Percentiles rank a stretch among this genome's conserved stretches.
These are phyloP conservation scores for Triglochin maritima DNA, from an alignment of 106 monocot species.

Conservation along the genomic window DNA sequence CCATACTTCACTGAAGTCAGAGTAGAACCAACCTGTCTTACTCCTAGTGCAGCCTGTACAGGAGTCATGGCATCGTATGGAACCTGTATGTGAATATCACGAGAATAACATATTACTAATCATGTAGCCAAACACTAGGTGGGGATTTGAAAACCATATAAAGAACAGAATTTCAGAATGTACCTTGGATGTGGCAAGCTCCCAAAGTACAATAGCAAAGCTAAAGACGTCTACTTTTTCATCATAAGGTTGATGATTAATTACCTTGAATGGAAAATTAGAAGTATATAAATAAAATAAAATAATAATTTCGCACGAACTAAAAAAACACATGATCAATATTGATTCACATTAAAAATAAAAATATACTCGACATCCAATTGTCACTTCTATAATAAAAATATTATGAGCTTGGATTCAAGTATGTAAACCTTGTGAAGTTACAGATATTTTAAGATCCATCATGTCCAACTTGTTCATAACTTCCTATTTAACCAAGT, in stretches of 20 bases:
- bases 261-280: constrained; percentile 33
- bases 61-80: constrained; percentile 70
- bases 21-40: constrained; percentile 46
- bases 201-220: constrained; percentile 94
- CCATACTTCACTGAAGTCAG: not conserved
- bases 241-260: constrained; percentile 85
- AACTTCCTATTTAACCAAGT: no score
- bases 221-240: constrained; percentile 90
- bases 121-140: not conserved
- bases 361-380: not conserved
- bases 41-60: constrained; percentile 69
- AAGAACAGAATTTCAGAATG: not conserved
- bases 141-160: not conserved
- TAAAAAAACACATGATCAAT: not conserved
- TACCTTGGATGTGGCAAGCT: constrained; percentile 87
- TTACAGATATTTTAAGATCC: no score
- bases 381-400: no score
- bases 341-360: not conserved
- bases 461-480: no score
- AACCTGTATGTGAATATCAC: constrained; percentile 26
- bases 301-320: not conserved
- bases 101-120: no score
- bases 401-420: no score
- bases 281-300: not conserved
- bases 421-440: no score